Conservation (phyloP, 2,329 filamentous ascomycete species). For the Albifimbria verrucaria region DNA sequence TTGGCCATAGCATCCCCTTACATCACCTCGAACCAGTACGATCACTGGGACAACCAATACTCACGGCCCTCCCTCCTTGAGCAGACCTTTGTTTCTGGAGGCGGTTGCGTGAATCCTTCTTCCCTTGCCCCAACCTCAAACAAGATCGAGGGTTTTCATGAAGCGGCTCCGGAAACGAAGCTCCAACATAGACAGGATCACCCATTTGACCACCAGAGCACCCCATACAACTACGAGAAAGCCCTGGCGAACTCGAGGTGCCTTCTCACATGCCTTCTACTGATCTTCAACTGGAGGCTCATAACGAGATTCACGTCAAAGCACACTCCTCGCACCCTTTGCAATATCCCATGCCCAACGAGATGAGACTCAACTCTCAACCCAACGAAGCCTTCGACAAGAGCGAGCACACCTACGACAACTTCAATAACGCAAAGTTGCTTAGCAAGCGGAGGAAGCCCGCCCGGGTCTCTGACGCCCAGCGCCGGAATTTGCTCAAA, state of each 20-base stretch:
- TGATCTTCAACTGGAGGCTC: not conserved
- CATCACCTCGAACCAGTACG: not conserved
- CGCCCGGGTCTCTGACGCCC: not conserved
- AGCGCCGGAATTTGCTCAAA: not conserved
- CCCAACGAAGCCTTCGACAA: too few relatives aligned
- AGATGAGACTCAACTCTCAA: not conserved
- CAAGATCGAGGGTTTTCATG: not conserved
- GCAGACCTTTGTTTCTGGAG: not conserved
- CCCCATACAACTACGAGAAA: conserved; percentile 2
- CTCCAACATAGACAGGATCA: not conserved
- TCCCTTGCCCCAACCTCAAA: not conserved
- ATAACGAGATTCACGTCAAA: not conserved
- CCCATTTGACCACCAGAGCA: conserved; percentile 5
- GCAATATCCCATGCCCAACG: not conserved
- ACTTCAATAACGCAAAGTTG: not conserved
- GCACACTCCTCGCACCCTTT: not conserved
- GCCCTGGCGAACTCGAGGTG: not conserved
- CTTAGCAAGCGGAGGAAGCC: not conserved
- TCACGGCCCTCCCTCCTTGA: not conserved
- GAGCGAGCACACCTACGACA: not conserved
- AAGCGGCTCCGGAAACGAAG: too few relatives aligned
- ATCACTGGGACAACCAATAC: not conserved
- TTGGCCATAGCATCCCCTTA: conserved; percentile 27
- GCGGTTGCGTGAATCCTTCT: not conserved
- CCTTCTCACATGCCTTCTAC: not conserved